Evolutionary conservation across 352 stramenopile genomes (phyloP).

Genomic region (Pythium aristosporum): DNA sequence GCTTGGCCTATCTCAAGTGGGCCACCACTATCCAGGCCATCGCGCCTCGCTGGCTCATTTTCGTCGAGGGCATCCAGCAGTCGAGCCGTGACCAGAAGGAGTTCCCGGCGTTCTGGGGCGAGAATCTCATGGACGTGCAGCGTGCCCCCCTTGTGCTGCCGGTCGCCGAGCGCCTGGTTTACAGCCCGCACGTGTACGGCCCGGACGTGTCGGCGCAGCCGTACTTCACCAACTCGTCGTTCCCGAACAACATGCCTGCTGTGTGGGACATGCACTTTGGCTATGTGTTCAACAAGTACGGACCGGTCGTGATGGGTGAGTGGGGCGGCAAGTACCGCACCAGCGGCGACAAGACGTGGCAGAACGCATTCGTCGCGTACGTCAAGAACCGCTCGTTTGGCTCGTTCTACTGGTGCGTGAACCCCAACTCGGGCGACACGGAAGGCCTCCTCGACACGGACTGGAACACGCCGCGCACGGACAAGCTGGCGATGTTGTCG

Average conservation of each 20-base stretch:
- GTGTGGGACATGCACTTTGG: slow-evolving; percentile 68
- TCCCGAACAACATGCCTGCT: slow-evolving; percentile 45
- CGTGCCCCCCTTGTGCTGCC: slow-evolving; percentile 27
- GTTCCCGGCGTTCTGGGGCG: slow-evolving; percentile 52
- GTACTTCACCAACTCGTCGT: slow-evolving; percentile 43
- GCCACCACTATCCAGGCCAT: slow-evolving; percentile 27
- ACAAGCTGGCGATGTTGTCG: slow-evolving; percentile 50
- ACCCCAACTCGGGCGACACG: slow-evolving; percentile 61
- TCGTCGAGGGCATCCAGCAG: slow-evolving; percentile 51
- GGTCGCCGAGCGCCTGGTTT: slow-evolving; percentile 44
- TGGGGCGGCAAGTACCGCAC: slow-evolving; percentile 47
- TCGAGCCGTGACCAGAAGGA: slow-evolving; percentile 30
- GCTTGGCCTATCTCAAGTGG: slow-evolving; percentile 32
- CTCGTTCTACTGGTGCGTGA: slow-evolving; percentile 67
- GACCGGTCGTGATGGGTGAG: slow-evolving; percentile 56
- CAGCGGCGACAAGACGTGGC: slow-evolving; percentile 43
- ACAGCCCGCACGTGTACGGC: slow-evolving; percentile 53
- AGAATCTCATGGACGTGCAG: slow-evolving; percentile 41
- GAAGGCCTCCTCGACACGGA: slow-evolving; percentile 54
- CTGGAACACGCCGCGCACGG: slow-evolving; percentile 47
- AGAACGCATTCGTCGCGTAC: slow-evolving; percentile 49
- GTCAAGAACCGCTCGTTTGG: slow-evolving; percentile 29
- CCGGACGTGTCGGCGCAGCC: slow-evolving; percentile 42
- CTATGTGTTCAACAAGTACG: slow-evolving; percentile 29
- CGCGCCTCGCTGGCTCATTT: slow-evolving; percentile 48